Evolutionary conservation across 306 rosid genomes (phyloP).

Genomic region (Cucurbita pepo): DNA sequence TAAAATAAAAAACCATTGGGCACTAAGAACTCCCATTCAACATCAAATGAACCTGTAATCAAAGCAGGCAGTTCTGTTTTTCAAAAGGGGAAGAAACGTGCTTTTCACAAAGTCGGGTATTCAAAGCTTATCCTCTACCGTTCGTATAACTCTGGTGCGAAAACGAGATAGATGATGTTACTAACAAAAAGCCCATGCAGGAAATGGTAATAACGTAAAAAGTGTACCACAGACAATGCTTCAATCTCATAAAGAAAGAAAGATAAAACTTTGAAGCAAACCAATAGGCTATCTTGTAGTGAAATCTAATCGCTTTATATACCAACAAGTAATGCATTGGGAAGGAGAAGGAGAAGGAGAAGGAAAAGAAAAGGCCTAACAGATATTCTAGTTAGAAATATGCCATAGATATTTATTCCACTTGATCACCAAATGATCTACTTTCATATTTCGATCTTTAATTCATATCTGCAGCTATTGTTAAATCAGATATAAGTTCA

Average conservation of each 20-base stretch:
- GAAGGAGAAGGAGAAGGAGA: neutral
- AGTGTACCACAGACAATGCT: slow-evolving; percentile 1
- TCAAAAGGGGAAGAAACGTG: neutral
- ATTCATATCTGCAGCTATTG: neutral
- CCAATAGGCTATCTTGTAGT: neutral
- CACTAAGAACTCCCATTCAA: neutral
- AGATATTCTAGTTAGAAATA: neutral
- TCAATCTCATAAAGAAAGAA: neutral
- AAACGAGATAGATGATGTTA: neutral
- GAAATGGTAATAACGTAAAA: slow-evolving; percentile 1
- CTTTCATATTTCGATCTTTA: neutral
- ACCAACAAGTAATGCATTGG: neutral
- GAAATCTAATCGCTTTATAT: slow-evolving; percentile 1
- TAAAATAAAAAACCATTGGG: neutral
- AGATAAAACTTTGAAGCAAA: neutral
- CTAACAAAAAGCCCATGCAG: neutral
- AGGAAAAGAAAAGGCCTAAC: neutral
- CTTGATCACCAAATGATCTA: neutral
- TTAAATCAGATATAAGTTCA: neutral
- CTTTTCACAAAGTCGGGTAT: neutral
- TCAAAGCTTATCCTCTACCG: neutral
- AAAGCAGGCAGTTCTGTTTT: neutral
- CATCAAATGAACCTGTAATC: neutral
- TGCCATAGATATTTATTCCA: neutral
- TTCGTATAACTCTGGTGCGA: neutral